Conservation (phyloP, 1,284 basidiomycete genomes). For the Microbotryomycetes sp. region DNA sequence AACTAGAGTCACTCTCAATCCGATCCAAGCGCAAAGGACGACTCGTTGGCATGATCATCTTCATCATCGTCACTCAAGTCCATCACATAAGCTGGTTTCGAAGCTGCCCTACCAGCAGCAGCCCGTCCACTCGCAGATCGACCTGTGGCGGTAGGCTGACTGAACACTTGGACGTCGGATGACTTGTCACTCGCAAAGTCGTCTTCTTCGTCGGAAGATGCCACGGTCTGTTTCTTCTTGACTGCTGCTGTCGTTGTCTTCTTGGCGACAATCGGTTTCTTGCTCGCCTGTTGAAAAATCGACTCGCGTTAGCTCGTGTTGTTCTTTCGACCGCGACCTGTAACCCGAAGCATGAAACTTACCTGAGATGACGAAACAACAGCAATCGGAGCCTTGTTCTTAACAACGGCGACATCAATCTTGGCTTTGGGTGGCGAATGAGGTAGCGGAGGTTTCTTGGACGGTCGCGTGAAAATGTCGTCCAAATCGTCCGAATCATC, state of each 20-base stretch:
- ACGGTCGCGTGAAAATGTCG: conserved; percentile 9
- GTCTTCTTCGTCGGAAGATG: conserved; percentile 37
- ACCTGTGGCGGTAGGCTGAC: neutral
- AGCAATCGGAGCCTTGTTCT: neutral
- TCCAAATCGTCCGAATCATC: conserved; percentile 19
- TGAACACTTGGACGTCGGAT: neutral
- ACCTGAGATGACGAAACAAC: too few species aligned
- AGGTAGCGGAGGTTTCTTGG: neutral
- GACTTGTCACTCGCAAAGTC: conserved; percentile 18
- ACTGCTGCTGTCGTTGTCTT: neutral
- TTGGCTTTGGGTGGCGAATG: neutral
- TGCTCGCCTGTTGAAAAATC: neutral
- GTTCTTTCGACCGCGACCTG: too few species aligned
- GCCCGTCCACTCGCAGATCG: conserved; percentile 8
- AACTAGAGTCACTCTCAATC: conserved; percentile 7
- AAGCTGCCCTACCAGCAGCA: neutral
- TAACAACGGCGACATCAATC: neutral
- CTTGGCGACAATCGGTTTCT: neutral
- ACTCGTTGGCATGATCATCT: conserved; percentile 17
- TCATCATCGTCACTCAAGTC: conserved; percentile 43
- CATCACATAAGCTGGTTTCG: conserved; percentile 35
- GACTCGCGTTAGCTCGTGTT: too few species aligned
- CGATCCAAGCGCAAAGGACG: neutral
- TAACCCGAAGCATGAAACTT: too few species aligned
- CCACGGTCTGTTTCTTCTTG: neutral